Evolutionary conservation across 2,329 filamentous ascomycete species (phyloP).

Genomic region (Venturia oleaginea): DNA sequence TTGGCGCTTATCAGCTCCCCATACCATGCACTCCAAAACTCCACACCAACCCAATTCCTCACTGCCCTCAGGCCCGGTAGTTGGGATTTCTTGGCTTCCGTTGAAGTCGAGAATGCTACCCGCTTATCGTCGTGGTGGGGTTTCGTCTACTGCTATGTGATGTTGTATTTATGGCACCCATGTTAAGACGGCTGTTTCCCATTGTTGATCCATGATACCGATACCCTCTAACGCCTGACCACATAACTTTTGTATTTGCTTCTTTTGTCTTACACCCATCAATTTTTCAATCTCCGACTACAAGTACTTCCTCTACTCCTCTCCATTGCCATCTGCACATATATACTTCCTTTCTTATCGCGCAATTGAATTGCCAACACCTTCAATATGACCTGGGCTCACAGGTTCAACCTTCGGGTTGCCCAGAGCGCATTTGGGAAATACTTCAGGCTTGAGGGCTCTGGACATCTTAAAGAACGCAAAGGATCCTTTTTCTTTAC

Average conservation of each 20-base stretch:
- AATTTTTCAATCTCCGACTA: background rate
- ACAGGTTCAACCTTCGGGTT: slow-evolving; percentile 26
- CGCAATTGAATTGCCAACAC: background rate
- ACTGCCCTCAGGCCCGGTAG: background rate
- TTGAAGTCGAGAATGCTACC: background rate
- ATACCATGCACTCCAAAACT: background rate
- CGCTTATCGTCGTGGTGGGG: background rate
- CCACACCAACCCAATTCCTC: background rate
- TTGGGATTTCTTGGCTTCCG: background rate
- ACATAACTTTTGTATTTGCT: background rate
- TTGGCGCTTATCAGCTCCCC: background rate
- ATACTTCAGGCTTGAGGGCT: slow-evolving; percentile 69
- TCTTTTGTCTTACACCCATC: background rate
- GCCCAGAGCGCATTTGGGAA: slow-evolving; percentile 28
- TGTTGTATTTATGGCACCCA: background rate
- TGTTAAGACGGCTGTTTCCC: too few relatives aligned
- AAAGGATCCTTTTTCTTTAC: slow-evolving; percentile 73
- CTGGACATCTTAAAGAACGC: slow-evolving; percentile 64
- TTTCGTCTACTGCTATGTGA: too few relatives aligned
- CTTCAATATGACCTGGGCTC: slow-evolving; percentile 19
- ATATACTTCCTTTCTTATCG: background rate
- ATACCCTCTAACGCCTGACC: background rate
- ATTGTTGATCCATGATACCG: too few relatives aligned
- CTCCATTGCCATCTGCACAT: background rate
- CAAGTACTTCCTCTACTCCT: background rate